These are phyloP conservation scores for Phaffia tasmanica DNA, from an alignment of 768 basidiomycete genomes.

Conservation along the genomic window DNA sequence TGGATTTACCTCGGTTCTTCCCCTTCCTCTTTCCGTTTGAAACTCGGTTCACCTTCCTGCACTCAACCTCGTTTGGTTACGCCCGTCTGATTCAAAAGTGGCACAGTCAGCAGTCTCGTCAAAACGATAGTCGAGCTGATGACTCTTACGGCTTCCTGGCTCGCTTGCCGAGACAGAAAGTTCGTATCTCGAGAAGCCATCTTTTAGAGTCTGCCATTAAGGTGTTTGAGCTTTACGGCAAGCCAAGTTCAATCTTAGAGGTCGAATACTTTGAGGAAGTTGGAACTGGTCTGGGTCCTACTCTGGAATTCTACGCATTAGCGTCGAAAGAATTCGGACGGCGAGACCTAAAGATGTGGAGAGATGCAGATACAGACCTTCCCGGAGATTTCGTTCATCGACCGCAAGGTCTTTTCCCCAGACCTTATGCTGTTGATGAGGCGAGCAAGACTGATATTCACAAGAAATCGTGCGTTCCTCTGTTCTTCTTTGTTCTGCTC, in stretches of 20 bases:
- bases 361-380: constrained; percentile 58
- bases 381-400: constrained; percentile 66
- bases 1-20: constrained; percentile 90
- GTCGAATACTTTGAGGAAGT: constrained; percentile 99
- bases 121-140: constrained; percentile 64
- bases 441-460: constrained; percentile 6
- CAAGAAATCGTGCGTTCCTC: not conserved
- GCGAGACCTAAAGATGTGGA: constrained; percentile 79
- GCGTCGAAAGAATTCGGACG: constrained; percentile 91
- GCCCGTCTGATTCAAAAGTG: constrained; percentile 88
- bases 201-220: constrained; percentile 93
- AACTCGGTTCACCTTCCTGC: constrained; percentile 90
- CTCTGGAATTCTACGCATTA: constrained; percentile 95
- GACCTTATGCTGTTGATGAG: constrained; percentile 44
- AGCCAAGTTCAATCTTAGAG: constrained; percentile 83
- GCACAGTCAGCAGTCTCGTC: constrained; percentile 72
- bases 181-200: constrained; percentile 87
- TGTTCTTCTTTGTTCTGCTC: not conserved
- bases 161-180: constrained; percentile 86
- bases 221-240: constrained; percentile 82
- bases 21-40: constrained; percentile 98
- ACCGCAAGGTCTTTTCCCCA: constrained; percentile 75
- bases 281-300: constrained; percentile 92
- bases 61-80: constrained; percentile 95
- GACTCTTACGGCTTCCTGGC: constrained; percentile 88